Percentiles rank a stretch among this genome's conserved stretches.
Evolutionary conservation across 1,139 yeast genomes (phyloP).

Genomic region (Yamadazyma triangularis): DNA sequence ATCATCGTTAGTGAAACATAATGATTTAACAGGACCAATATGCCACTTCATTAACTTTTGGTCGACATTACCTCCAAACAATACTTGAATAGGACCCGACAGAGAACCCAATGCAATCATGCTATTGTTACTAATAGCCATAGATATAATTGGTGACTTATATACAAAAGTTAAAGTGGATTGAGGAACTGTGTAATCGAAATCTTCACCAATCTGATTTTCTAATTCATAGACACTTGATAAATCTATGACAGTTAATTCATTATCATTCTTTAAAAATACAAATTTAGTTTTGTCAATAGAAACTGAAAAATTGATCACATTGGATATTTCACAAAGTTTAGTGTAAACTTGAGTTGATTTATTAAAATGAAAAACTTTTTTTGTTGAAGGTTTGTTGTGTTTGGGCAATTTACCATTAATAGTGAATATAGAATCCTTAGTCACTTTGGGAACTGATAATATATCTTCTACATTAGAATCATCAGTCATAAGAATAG

Average conservation of each 20-base stretch:
- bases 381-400: background rate
- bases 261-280: conserved; percentile 36
- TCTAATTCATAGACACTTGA: conserved; percentile 9
- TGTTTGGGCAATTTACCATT: conserved; percentile 28
- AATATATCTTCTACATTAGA: conserved; percentile 9
- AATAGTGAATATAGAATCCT: conserved; percentile 21
- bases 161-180: conserved; percentile 22
- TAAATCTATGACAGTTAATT: conserved; percentile 14
- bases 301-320: conserved; percentile 42
- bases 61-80: conserved; percentile 28
- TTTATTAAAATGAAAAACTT: background rate
- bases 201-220: background rate
- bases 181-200: background rate
- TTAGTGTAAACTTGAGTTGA: background rate
- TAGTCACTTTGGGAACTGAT: conserved; percentile 26
- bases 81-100: conserved; percentile 74
- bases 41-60: conserved; percentile 87
- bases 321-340: conserved; percentile 30
- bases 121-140: conserved; percentile 66
- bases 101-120: conserved; percentile 76
- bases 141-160: conserved; percentile 43
- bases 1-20: conserved; percentile 66
- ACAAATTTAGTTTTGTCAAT: conserved; percentile 40
- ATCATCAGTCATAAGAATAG: conserved; percentile 1
- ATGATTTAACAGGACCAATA: conserved; percentile 69